Conservation (phyloP, 257 asterid species). For the Prunella vulgaris region DNA sequence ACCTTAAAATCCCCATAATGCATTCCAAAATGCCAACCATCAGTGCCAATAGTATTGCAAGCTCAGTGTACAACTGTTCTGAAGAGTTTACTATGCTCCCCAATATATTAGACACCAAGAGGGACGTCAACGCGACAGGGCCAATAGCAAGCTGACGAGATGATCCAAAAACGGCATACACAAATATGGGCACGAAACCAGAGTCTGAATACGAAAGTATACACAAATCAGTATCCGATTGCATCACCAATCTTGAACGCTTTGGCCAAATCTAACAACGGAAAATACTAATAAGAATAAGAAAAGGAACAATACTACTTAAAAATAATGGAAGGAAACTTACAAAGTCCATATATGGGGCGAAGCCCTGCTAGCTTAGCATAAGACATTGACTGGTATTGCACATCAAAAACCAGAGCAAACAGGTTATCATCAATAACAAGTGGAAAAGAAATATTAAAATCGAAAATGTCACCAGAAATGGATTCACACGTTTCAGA, state of each 20-base stretch:
- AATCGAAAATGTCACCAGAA: neutral
- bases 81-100: slow-evolving; percentile 78
- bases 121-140: slow-evolving; percentile 96
- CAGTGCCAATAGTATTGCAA: slow-evolving; percentile 87
- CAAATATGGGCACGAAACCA: slow-evolving; percentile 94
- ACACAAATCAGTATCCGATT: slow-evolving; percentile 5
- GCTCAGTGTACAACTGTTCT: slow-evolving; percentile 83
- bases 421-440: slow-evolving; percentile 8
- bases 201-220: slow-evolving; percentile 57
- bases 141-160: slow-evolving; percentile 99
- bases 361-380: slow-evolving; percentile 99
- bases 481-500: neutral
- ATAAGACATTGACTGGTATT: slow-evolving; percentile 88
- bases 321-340: slow-evolving; percentile 30
- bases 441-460: neutral
- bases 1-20: slow-evolving; percentile 92
- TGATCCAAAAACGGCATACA: slow-evolving; percentile 89
- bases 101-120: slow-evolving; percentile 88
- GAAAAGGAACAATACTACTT: neutral
- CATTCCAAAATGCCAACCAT: slow-evolving; percentile 96
- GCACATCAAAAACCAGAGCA: slow-evolving; percentile 19
- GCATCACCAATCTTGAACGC: slow-evolving; percentile 14
- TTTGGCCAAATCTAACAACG: neutral
- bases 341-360: slow-evolving; percentile 98
- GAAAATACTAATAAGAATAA: neutral